Evolutionary conservation across 2,329 filamentous ascomycete genomes (phyloP), one percentile per base, ranked within the genome.

Genomic region (Sporothrix dimorphospora): DNA sequence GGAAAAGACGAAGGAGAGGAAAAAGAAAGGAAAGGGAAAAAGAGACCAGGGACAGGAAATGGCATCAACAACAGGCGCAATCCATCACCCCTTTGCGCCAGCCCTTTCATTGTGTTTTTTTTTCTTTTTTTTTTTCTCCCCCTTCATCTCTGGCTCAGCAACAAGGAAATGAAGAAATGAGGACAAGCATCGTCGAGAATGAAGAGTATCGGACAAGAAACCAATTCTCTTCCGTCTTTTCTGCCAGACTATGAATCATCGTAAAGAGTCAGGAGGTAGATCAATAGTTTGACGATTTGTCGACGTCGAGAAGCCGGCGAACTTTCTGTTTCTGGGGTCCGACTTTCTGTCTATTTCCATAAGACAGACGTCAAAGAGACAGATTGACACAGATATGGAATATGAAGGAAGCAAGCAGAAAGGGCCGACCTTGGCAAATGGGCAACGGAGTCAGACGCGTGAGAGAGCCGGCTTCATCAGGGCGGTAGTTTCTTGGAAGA

Each of bases 401-500:
- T 53, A 57, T 57, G 49, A 40, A 9, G n/a, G 47, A 68, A 53
- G 11, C 65, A 24, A 40, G 11, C 30, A 69, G 47, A 69, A 69
- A 2, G 11, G 11, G 7, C 4, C 19, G 34, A 42, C 19, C 30
- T 21, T 40, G 55, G 55, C 55, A 59, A 59, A 38, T 8, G 16
- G 53, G 14, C 14, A 59, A 34, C n/a, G 8, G 34, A 24, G 38
- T 42, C 57, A 63, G 34, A 42, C 12, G 34, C 40, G 57, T 61
- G 16, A n/a, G 55, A 12, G 59, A 24, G 34, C 38, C 57, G 59
- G 59, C 59, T 63, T 63, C 59, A 12, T 63, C 59, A 42, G 45
- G 45, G 42, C 27, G 65, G 65, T 49, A 51, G 27, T 67, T 67
- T 67, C 27, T 49, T 40, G 45, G 27, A 38, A 67, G 66, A 42